These are phyloP conservation scores for Dioscorea alata DNA, from an alignment of 106 monocot species.

Conservation along the genomic window DNA sequence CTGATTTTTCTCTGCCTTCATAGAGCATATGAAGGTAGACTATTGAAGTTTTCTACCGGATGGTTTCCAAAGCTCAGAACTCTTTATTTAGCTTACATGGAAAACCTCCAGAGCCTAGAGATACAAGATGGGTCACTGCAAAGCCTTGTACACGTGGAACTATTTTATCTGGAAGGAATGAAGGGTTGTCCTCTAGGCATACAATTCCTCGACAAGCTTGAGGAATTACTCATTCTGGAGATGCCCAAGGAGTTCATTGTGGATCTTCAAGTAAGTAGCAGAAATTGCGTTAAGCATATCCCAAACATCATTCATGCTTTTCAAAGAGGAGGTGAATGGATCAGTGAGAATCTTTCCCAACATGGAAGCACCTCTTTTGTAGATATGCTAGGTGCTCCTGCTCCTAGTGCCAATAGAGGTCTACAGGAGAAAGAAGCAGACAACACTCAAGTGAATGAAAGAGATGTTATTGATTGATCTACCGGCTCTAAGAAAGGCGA, in stretches of 20 bases:
- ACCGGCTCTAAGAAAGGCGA: too few relatives aligned
- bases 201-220: neutral
- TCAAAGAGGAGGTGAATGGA: neutral
- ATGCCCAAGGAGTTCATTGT: neutral
- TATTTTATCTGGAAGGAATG: neutral
- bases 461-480: too few relatives aligned
- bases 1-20: neutral
- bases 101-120: neutral
- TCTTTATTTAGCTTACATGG: neutral
- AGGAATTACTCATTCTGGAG: neutral
- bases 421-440: too few relatives aligned
- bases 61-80: conserved; percentile 11
- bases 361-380: too few relatives aligned
- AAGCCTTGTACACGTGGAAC: neutral
- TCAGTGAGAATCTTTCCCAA: too few relatives aligned
- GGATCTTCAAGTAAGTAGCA: neutral
- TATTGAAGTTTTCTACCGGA: conserved; percentile 1
- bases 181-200: neutral
- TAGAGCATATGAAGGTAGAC: neutral
- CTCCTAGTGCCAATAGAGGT: too few relatives aligned
- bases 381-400: too few relatives aligned
- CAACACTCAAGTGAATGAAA: too few relatives aligned
- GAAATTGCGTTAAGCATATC: neutral
- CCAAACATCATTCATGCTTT: neutral
- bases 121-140: neutral